Base-by-base conservation (phyloP, 1,139 yeast species). In the Pichia terricola region DNA sequence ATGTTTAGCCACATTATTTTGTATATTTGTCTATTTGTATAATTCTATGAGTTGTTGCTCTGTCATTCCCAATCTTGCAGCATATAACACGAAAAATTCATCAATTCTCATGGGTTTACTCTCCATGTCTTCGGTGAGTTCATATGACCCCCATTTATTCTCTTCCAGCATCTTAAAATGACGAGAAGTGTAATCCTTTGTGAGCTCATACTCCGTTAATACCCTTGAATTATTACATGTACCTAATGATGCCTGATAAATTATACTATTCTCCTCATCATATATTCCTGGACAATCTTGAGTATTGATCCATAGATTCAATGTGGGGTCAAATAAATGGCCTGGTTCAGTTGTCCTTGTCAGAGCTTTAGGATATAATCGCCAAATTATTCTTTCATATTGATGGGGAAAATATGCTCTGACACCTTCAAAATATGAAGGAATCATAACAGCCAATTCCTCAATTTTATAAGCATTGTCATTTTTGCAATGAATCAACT, bases 371-470 rank as follows among this genome's bases (percentile, higher is more conserved):
- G 64, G 62, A 47, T 73, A 73, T 49, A 72, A 81, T 47, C 79
- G 54, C 41, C 60, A 59, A 30, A 79, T 57, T 0, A 74, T 58
- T 3, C 52, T 48, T 26, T 62, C 55, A 41, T 53, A 68, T 2
- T 58, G 48, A 6, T 56, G 53, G 0, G 86, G 85, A 26, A 77
- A 69, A 40, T 61, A 65, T 0, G 77, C 73, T 31, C 58, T 53
- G 3, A 62, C 70, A 5, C 84, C 83, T 56, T 78, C 84, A 54
- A 73, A 77, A 26, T 63, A 51, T 0, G 80, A 70, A 11, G 66
- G 61, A 5, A 57, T 53, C 52, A 77, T 60, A 1, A 78, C 77
- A 3, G 60, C 52, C 25, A 78, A 51, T 47, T 75, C 77, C 4
- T 65, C 63, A 11, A 71, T 52, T 2, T 62, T 56, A 50, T 66